Evolutionary conservation across 176 grass and related monocot genomes (phyloP).

Genomic region (Miscanthus lutarioriparius): DNA sequence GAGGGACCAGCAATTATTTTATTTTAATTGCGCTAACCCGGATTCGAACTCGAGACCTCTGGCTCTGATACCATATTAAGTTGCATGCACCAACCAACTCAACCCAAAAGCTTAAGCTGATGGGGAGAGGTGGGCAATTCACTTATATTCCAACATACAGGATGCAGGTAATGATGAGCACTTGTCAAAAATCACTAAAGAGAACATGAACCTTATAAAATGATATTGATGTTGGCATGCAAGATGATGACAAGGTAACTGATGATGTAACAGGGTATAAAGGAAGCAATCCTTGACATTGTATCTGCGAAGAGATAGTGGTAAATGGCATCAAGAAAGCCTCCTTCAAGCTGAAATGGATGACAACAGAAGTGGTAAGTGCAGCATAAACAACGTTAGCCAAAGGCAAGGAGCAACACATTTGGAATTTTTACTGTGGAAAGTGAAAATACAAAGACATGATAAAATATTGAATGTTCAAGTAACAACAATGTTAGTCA

Average conservation of each 20-base stretch:
- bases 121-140: too few relatives aligned
- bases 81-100: too few relatives aligned
- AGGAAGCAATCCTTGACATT: slow-evolving; percentile 72
- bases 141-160: too few relatives aligned
- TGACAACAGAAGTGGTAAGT: slow-evolving; percentile 28
- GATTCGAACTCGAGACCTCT: too few relatives aligned
- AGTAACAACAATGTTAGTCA: not conserved
- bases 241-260: slow-evolving; percentile 35
- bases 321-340: slow-evolving; percentile 87
- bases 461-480: not conserved
- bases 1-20: too few relatives aligned
- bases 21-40: too few relatives aligned
- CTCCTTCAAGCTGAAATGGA: slow-evolving; percentile 78
- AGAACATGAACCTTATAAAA: slow-evolving; percentile 75
- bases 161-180: not conserved
- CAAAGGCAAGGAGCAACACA: slow-evolving; percentile 12
- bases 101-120: too few relatives aligned
- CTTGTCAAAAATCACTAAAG: slow-evolving; percentile 15
- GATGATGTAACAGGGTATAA: slow-evolving; percentile 64
- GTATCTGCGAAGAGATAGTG: slow-evolving; percentile 77
- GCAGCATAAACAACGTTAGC: slow-evolving; percentile 5
- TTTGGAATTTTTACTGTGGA: slow-evolving; percentile 9
- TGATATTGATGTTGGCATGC: slow-evolving; percentile 59
- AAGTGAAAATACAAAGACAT: slow-evolving; percentile 27
- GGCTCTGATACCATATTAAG: too few relatives aligned